Evolutionary conservation across 805 yeast species (phyloP).

Genomic region (Yarrowia osloensis): DNA sequence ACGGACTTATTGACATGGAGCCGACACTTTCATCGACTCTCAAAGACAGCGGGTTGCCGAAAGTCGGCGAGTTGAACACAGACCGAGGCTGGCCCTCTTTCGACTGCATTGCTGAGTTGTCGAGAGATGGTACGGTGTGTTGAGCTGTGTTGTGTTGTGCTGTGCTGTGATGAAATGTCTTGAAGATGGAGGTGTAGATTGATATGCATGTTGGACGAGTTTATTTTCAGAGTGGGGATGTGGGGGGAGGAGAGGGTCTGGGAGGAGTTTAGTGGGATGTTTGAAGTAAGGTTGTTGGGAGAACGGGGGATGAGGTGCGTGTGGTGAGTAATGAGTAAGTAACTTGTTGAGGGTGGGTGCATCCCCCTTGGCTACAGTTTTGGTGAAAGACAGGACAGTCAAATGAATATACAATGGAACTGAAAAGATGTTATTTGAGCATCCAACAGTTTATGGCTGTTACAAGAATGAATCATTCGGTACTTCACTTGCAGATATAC

Average conservation of each 20-base stretch:
- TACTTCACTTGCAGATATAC: too few species aligned
- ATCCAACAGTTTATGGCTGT: too few species aligned
- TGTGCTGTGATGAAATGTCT: too few species aligned
- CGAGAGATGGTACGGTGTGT: neutral
- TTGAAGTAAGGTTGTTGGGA: neutral
- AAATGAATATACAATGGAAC: too few species aligned
- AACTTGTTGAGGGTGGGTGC: too few species aligned
- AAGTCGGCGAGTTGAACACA: conserved; percentile 49
- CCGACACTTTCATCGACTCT: conserved; percentile 91
- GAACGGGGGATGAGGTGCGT: too few species aligned
- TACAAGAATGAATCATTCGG: too few species aligned
- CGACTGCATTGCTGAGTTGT: conserved; percentile 1
- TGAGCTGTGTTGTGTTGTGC: neutral
- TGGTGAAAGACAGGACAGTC: too few species aligned
- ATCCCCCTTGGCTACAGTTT: too few species aligned
- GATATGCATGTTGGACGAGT: neutral
- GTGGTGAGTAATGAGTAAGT: too few species aligned
- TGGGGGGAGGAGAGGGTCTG: neutral
- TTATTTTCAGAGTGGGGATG: neutral
- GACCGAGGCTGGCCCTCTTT: conserved; percentile 30
- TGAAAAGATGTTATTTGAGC: too few species aligned
- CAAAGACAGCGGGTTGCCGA: conserved; percentile 77
- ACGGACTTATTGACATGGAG: conserved; percentile 85
- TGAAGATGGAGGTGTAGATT: neutral
- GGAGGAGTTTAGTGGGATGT: too few species aligned